Evolutionary conservation across 208 protist genomes (phyloP), one percentile per base, ranked within the genome.

Genomic region (Trypanosoma congolense): DNA sequence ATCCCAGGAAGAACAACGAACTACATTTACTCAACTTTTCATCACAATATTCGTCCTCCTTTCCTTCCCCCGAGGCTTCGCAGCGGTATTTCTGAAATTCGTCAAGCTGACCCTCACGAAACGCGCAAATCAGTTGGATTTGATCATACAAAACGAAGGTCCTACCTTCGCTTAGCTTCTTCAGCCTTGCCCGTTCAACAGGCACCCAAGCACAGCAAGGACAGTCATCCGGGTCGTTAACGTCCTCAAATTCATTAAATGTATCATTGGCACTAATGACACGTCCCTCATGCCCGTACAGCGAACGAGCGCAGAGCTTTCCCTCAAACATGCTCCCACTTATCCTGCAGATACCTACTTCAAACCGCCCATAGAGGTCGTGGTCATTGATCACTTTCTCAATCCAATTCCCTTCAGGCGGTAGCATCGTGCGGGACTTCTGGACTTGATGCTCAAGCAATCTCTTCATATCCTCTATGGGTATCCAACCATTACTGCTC

Each of bases 331-430:
- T 38, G 47, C 70, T 70, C 8, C 24, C 16, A 6, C 12, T 2
- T 2, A 70, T 4, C 2, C 44, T n/a, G 51, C 75, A 83, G 30
- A 52, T 40, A n/a, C 44, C 73, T 18, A 83, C 52, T 56, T 80
- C 30, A 56, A 76, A 80, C n/a, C 80, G 71, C 22, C 54, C 38
- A 45, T 74, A 71, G 60, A 65, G 38, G 52, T 87, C 69, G 55
- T 87, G 75, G 14, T 75, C 18, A 5, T 57, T 46, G 25, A 87
- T 33, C 18, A 80, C 41, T 36, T 70, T 9, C 31, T 58, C 42
- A 28, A 87, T 49, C 24, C 68, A 61, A 16, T 59, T 31, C 10
- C 56, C 40, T 21, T 65, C 62, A 22, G 45, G 43, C 22, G 61
- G 67, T 6, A 58, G 10, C 22, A 67, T 19, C n/a, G 42, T 44